phyloP scores from a whole-genome alignment of 2,329 filamentous ascomycete species.

The Talaromyces sp. region DNA sequence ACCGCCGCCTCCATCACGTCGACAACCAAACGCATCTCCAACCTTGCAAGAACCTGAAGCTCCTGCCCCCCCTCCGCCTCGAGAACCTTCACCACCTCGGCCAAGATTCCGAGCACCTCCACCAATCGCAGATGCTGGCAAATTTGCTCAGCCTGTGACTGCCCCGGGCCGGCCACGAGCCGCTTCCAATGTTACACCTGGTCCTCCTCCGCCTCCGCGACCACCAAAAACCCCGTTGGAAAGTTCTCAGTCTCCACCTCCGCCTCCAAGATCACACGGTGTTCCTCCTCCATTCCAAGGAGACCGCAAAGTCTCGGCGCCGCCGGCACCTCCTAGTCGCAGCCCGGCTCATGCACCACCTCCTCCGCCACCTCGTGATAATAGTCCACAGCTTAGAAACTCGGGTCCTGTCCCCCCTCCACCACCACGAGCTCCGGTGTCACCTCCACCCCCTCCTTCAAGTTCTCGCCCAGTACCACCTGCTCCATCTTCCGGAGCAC shows the following conservation, averaged over 20 bases:
- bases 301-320: constrained; percentile 55
- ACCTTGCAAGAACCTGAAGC: constrained; percentile 46
- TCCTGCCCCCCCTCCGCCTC: constrained; percentile 56
- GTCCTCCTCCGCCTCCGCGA: constrained; percentile 62
- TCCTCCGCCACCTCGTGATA: constrained; percentile 54
- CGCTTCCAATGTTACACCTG: constrained; percentile 47
- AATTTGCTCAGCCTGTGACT: constrained; percentile 60
- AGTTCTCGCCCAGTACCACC: constrained; percentile 17
- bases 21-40: constrained; percentile 40
- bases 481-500: constrained; percentile 22
- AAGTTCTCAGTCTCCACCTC: constrained; percentile 50
- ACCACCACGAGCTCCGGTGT: constrained; percentile 38
- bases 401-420: constrained; percentile 46
- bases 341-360: constrained; percentile 60
- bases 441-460: constrained; percentile 39
- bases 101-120: constrained; percentile 79
- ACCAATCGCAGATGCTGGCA: constrained; percentile 83
- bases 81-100: constrained; percentile 66
- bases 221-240: constrained; percentile 68
- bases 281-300: constrained; percentile 67
- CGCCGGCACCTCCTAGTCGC: constrained; percentile 70
- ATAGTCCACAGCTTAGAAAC: constrained; percentile 36
- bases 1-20: constrained; percentile 48
- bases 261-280: constrained; percentile 59
- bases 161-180: constrained; percentile 47